Conservation (phyloP, 345 rosid genomes). For the Draba incana region DNA sequence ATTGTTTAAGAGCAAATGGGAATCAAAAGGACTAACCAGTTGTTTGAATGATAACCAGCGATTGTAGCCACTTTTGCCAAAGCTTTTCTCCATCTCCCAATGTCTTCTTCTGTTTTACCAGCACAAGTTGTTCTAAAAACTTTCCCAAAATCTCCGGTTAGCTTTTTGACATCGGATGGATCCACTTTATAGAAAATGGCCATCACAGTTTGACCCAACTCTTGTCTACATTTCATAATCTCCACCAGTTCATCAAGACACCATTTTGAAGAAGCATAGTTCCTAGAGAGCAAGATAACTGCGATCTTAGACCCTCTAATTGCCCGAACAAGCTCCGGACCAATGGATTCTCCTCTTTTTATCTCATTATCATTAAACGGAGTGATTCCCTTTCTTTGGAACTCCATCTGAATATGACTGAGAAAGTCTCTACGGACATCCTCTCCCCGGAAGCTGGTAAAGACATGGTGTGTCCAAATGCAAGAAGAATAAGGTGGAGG, state of each 20-base stretch:
- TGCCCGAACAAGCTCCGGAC: background rate
- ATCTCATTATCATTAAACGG: background rate
- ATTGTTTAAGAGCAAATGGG: background rate
- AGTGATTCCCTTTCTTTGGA: conserved; percentile 25
- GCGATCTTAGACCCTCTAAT: conserved; percentile 1
- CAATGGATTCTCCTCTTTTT: conserved; percentile 12
- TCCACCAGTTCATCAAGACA: conserved; percentile 1
- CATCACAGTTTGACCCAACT: background rate
- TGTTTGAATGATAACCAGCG: conserved; percentile 13
- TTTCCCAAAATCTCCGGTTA: background rate
- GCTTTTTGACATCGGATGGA: background rate
- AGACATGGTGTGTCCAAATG: conserved; percentile 3
- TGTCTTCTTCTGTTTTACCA: background rate
- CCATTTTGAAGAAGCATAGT: conserved; percentile 22
- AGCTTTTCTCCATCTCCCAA: background rate
- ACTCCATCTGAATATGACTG: conserved; percentile 23
- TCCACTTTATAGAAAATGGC: background rate
- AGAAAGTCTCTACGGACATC: conserved; percentile 20
- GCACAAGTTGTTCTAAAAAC: background rate
- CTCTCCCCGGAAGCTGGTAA: conserved; percentile 10
- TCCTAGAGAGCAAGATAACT: background rate
- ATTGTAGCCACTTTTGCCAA: conserved; percentile 1
- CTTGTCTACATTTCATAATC: background rate
- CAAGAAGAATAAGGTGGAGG: background rate
- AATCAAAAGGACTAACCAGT: conserved; percentile 9